These are phyloP conservation scores for Fusarium nurragi DNA, from an alignment of 2,329 filamentous ascomycete species.

Conservation along the genomic window DNA sequence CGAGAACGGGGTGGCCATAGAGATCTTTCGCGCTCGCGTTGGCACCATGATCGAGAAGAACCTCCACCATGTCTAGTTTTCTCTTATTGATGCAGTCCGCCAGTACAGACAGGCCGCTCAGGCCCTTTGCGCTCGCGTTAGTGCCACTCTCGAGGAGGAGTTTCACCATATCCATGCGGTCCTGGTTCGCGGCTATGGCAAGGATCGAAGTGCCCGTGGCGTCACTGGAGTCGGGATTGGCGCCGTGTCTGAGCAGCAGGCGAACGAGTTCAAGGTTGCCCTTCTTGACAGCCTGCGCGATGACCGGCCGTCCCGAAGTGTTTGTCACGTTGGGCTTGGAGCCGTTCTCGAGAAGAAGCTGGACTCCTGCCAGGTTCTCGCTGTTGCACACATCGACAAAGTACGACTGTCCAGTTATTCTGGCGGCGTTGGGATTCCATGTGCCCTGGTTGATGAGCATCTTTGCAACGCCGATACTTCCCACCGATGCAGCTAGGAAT, in stretches of 20 bases:
- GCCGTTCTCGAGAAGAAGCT: constrained; percentile 46
- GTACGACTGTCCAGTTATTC: constrained; percentile 44
- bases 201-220: constrained; percentile 47
- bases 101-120: constrained; percentile 48
- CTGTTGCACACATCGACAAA: constrained; percentile 45
- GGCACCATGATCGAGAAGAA: constrained; percentile 49
- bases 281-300: constrained; percentile 45
- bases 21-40: constrained; percentile 47
- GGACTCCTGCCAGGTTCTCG: constrained; percentile 42
- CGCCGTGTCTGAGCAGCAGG: constrained; percentile 50
- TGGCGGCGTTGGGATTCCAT: constrained; percentile 44
- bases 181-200: constrained; percentile 43
- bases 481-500: constrained; percentile 48
- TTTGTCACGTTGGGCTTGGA: constrained; percentile 44
- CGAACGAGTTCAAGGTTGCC: constrained; percentile 42
- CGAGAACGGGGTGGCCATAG: constrained; percentile 46
- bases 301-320: constrained; percentile 41
- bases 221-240: constrained; percentile 46
- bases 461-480: constrained; percentile 42
- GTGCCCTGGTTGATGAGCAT: constrained; percentile 46
- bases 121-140: constrained; percentile 43
- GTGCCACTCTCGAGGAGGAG: constrained; percentile 50
- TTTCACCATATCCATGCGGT: constrained; percentile 45
- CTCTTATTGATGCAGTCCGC: constrained; percentile 48
- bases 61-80: constrained; percentile 45